phyloP scores from a whole-genome alignment of 805 yeast species.

The Priceomyces fermenticarens region DNA sequence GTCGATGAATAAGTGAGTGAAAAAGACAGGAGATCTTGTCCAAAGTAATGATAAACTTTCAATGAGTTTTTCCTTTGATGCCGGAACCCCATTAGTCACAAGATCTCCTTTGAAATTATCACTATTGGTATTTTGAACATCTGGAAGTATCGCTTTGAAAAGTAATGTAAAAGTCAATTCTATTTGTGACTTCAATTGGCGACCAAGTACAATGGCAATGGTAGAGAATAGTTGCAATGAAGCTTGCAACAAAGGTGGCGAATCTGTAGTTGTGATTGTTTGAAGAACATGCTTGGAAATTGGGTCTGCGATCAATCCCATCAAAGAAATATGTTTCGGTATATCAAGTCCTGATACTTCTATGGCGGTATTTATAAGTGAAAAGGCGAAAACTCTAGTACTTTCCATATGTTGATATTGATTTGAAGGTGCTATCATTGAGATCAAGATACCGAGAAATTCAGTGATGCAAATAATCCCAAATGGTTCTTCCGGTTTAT shows the following conservation, averaged over 20 bases:
- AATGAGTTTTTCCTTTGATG: conserved; percentile 72
- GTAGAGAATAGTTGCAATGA: conserved; percentile 76
- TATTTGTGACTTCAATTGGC: conserved; percentile 70
- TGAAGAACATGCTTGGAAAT: conserved; percentile 84
- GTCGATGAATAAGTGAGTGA: conserved; percentile 71
- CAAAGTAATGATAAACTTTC: conserved; percentile 81
- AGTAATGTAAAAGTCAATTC: conserved; percentile 68
- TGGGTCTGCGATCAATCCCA: conserved; percentile 70
- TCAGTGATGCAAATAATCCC: conserved; percentile 77
- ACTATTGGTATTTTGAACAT: conserved; percentile 13
- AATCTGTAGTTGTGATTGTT: conserved; percentile 70
- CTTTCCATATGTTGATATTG: conserved; percentile 84
- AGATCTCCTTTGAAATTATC: conserved; percentile 19
- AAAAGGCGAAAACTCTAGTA: conserved; percentile 78
- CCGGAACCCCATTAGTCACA: conserved; percentile 28
- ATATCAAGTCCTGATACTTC: conserved; percentile 75
- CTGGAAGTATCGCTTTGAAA: conserved; percentile 54
- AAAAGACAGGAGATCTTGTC: conserved; percentile 76
- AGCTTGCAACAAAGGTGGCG: conserved; percentile 67
- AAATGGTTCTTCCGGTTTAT: conserved; percentile 44
- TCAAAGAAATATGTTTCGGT: conserved; percentile 57
- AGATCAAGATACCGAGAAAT: conserved; percentile 68
- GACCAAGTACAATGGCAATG: conserved; percentile 63
- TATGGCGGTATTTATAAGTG: conserved; percentile 70
- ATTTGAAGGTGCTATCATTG: conserved; percentile 78